Conservation (phyloP, 495 filamentous ascomycete species). For the Penicillium cinerascens region DNA sequence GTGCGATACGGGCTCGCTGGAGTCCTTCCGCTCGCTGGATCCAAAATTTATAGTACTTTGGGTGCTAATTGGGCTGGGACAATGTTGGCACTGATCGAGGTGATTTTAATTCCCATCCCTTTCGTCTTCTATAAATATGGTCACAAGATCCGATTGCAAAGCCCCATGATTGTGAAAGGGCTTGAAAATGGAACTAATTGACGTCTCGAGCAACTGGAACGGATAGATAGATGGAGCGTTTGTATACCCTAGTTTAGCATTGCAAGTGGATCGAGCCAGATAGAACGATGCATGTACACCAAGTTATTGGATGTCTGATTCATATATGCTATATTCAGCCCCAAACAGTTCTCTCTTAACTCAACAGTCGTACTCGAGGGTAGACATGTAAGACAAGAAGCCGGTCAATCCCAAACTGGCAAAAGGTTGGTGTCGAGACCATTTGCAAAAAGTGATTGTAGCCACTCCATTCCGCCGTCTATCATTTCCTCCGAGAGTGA, state of each 20-base stretch:
- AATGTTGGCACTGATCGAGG: conserved; percentile 62
- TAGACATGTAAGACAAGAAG: too few species aligned
- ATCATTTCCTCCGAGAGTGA: conserved; percentile 14
- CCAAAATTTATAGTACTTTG: conserved; percentile 60
- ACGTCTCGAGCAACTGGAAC: neutral
- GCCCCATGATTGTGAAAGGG: conserved; percentile 58
- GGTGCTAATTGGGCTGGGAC: conserved; percentile 73
- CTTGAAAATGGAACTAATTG: conserved; percentile 13
- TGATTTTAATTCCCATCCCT: conserved; percentile 66
- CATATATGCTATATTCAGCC: too few species aligned
- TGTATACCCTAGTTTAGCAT: too few species aligned
- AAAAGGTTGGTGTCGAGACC: conserved; percentile 34
- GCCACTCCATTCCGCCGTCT: conserved; percentile 21
- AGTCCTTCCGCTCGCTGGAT: conserved; percentile 64
- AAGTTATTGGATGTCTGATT: too few species aligned
- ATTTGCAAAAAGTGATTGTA: conserved; percentile 14
- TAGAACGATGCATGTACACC: too few species aligned
- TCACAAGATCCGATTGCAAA: conserved; percentile 56
- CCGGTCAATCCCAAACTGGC: conserved; percentile 21
- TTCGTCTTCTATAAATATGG: conserved; percentile 73
- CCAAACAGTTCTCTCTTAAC: too few species aligned
- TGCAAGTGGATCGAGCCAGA: too few species aligned
- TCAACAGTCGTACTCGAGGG: too few species aligned
- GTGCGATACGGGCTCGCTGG: conserved; percentile 58
- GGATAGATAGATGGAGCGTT: too few species aligned